Conservation (phyloP, 192 early-diverging fungal genomes). For the Rhizophlyctis rosea region DNA sequence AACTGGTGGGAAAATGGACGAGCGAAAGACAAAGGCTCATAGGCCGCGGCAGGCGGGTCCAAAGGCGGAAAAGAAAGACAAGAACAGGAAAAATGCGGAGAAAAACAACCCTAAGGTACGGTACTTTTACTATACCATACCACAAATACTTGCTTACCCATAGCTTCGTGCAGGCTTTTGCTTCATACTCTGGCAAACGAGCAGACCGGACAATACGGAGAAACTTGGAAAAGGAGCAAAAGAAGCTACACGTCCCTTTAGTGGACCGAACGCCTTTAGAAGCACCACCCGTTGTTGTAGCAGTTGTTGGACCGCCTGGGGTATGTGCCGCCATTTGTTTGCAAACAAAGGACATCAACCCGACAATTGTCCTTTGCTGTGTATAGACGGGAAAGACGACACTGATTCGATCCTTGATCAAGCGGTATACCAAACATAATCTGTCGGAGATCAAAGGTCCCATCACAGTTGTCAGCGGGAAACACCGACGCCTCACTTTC, state of each 20-base stretch:
- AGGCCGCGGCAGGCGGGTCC: slow-evolving; percentile 77
- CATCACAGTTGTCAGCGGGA: slow-evolving; percentile 93
- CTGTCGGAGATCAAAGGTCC: slow-evolving; percentile 90
- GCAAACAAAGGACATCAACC: slow-evolving; percentile 7
- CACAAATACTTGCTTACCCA: no score
- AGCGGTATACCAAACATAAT: slow-evolving; percentile 92
- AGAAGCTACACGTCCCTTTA: slow-evolving; percentile 91
- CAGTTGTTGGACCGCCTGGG: slow-evolving; percentile 92
- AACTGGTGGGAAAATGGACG: no score
- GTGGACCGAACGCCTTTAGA: slow-evolving; percentile 89
- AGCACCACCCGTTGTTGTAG: slow-evolving; percentile 88
- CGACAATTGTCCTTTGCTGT: neutral
- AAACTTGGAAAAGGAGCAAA: slow-evolving; percentile 80
- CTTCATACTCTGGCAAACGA: slow-evolving; percentile 45
- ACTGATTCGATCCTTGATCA: slow-evolving; percentile 93
- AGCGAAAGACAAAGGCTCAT: slow-evolving; percentile 65
- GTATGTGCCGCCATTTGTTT: slow-evolving; percentile 39
- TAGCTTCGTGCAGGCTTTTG: slow-evolving; percentile 46
- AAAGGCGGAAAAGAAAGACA: slow-evolving; percentile 79
- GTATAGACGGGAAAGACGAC: slow-evolving; percentile 90
- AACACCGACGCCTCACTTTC: slow-evolving; percentile 92
- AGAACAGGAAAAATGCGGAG: slow-evolving; percentile 67
- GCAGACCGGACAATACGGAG: slow-evolving; percentile 78
- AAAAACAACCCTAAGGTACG: slow-evolving; percentile 86
- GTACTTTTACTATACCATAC: no score